Percentiles rank a stretch among this genome's conserved stretches.
phyloP scores from a whole-genome alignment of 2,329 filamentous ascomycete genomes.

The Nemania serpens region DNA sequence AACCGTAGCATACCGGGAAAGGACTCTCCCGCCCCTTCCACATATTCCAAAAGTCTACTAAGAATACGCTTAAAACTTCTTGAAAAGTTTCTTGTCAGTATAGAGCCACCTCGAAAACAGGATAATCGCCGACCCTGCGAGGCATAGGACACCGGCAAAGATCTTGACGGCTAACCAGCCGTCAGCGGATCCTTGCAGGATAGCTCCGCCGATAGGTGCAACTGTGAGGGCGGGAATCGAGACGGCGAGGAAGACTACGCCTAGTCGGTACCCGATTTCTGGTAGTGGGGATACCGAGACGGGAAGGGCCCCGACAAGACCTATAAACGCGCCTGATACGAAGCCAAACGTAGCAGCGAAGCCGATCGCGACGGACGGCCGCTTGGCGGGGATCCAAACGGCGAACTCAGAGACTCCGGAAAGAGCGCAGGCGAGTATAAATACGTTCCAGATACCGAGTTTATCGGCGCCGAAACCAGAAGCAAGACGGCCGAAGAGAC shows the following conservation, averaged over 20 bases:
- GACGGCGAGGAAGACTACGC: conserved; percentile 6
- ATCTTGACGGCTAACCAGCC: not conserved
- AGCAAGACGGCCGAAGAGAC: conserved; percentile 1
- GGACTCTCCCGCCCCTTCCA: too few relatives aligned
- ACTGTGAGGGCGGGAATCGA: conserved; percentile 6
- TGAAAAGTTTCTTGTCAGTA: conserved; percentile 1
- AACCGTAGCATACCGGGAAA: too few relatives aligned
- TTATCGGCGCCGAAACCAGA: not conserved
- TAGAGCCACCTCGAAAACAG: conserved; percentile 1
- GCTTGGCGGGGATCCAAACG: conserved; percentile 7
- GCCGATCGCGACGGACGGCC: not conserved
- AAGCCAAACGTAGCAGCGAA: not conserved
- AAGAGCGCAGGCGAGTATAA: conserved; percentile 3
- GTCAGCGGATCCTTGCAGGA: not conserved
- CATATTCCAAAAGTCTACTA: too few relatives aligned
- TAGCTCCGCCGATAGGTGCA: conserved; percentile 6
- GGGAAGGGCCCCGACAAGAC: conserved; percentile 1
- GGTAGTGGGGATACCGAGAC: not conserved
- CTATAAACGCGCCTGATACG: conserved; percentile 3
- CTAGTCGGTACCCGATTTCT: conserved; percentile 6
- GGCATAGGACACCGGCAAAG: conserved; percentile 1
- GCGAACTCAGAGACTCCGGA: conserved; percentile 2
- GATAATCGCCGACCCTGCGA: conserved; percentile 2
- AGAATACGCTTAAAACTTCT: not conserved
- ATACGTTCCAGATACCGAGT: conserved; percentile 8